A percentile compares a stretch with the other conserved stretches of the same genome.
Evolutionary conservation across 164 flowering plant genomes (phyloP).

Genomic region (Umbellularia californica): DNA sequence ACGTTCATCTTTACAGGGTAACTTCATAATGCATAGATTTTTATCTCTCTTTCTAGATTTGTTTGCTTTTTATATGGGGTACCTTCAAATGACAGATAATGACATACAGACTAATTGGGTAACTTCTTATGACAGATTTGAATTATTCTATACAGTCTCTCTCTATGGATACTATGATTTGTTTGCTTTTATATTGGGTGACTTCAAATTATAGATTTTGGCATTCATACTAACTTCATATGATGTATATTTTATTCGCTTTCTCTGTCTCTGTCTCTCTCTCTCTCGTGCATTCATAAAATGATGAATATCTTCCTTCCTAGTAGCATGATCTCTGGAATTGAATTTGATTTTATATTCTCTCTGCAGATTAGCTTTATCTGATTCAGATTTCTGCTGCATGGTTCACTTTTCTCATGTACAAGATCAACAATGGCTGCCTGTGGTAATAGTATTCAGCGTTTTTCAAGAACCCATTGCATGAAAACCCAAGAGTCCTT

Average conservation of each 20-base stretch:
- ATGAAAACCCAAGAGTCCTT: conserved; percentile 45
- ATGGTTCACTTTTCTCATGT: background rate
- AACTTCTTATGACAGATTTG: background rate
- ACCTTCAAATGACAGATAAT: too few species aligned
- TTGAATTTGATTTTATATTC: background rate
- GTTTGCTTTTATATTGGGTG: too few species aligned
- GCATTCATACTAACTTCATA: background rate
- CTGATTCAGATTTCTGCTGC: background rate
- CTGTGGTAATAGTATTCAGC: conserved; percentile 53
- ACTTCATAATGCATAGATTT: too few species aligned
- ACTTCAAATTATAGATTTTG: too few species aligned
- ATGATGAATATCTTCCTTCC: background rate
- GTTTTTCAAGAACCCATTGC: conserved; percentile 59
- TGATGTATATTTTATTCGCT: background rate
- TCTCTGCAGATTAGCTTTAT: background rate
- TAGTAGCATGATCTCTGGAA: background rate
- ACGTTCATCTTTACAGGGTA: too few species aligned
- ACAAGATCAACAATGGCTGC: conserved; percentile 44
- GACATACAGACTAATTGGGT: background rate
- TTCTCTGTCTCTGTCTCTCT: background rate
- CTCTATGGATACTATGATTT: too few species aligned
- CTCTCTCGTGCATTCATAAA: background rate
- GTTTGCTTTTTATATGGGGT: background rate
- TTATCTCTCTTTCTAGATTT: background rate
- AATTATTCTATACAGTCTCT: too few species aligned